Percentiles rank a stretch among this genome's conserved stretches.
phyloP scores from a whole-genome alignment of 2,329 filamentous ascomycete species.

The Pseudogymnoascus sp. region DNA sequence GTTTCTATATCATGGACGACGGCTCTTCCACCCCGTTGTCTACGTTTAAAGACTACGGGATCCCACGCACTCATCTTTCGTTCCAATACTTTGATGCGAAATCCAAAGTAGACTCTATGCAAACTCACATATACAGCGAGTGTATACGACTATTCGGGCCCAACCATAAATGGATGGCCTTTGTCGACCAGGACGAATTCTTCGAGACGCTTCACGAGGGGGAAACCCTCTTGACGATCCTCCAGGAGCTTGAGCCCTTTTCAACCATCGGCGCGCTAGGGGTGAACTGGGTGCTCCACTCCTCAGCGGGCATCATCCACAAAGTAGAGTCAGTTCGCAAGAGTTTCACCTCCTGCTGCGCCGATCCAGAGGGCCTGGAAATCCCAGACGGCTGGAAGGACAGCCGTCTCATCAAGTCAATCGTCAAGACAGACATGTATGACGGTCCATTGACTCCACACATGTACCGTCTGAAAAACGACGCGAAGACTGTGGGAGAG shows the following conservation, averaged over 20 bases:
- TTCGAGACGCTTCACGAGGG: conserved; percentile 15
- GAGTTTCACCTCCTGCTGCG: conserved; percentile 27
- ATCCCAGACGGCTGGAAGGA: conserved; percentile 18
- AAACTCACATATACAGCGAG: conserved; percentile 20
- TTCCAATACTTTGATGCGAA: conserved; percentile 20
- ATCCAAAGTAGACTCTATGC: conserved; percentile 14
- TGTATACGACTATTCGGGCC: conserved; percentile 17
- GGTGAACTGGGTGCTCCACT: conserved; percentile 30
- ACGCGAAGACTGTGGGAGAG: conserved; percentile 24
- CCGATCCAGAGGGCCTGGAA: conserved; percentile 16
- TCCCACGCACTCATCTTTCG: conserved; percentile 18
- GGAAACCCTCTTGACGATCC: conserved; percentile 24
- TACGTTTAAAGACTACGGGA: conserved; percentile 13
- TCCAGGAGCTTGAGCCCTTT: conserved; percentile 23
- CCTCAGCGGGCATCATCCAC: conserved; percentile 23
- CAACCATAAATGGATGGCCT: conserved; percentile 16
- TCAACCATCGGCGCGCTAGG: conserved; percentile 27
- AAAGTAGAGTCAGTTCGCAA: conserved; percentile 23
- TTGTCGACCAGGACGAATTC: conserved; percentile 19
- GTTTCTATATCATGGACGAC: conserved; percentile 27
- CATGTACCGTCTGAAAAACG: conserved; percentile 19
- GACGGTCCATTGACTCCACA: conserved; percentile 20
- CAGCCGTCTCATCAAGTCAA: conserved; percentile 29
- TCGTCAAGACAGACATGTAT: conserved; percentile 26
- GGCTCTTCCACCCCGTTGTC: conserved; percentile 22